Base-by-base conservation (phyloP, 768 basidiomycete genomes). In the Antrodiella citrinella region DNA sequence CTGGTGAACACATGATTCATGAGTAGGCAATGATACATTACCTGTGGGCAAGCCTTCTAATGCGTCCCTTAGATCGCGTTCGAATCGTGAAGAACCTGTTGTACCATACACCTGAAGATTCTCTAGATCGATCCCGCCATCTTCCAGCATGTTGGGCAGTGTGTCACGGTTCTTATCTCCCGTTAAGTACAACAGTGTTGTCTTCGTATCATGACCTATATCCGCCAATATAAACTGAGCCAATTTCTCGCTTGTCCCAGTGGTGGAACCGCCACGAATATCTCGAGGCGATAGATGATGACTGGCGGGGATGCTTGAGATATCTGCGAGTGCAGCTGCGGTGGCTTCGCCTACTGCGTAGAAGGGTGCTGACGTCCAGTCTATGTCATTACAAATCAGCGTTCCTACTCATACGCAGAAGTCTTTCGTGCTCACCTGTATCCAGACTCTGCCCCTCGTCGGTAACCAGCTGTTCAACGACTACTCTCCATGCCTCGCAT, bases 101-200 rank as follows among this genome's bases (percentile, higher is more conserved):
- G 90, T 91, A 57, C 71, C 73, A 58, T 92, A 92, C 7, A 88
- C 87, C 60, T 84, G 77, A 10, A 90, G 57, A 11, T 70, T 52
- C 3, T 72, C 67, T 24, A 86, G 60, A 26, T 57, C 56, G 1
- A 87, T 60, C 1, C 70, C 70, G 0, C 67, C 74, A 0, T 68
- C 69, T 0, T 54, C 50, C 30, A 92, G 67, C 7, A 82, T 71
- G 13, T 54, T 67, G 0, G 78, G 67, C 1, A 92, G 64, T 0
- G 78, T 82, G 54, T 90, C 86, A 15, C 79, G 72, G 51, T 88
- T 91, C 71, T 92, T 94, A 73, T 93, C 91, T 19, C 91, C 91
- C 10, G 82, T 88, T 7, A 95, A 73, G 61, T 90, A 91, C 4
- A 93, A 63, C 44, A 93, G 60, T 52, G 57, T 49, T 50, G 50